phyloP scores from a whole-genome alignment of 768 basidiomycete species.

The Lactifluus rugatus region DNA sequence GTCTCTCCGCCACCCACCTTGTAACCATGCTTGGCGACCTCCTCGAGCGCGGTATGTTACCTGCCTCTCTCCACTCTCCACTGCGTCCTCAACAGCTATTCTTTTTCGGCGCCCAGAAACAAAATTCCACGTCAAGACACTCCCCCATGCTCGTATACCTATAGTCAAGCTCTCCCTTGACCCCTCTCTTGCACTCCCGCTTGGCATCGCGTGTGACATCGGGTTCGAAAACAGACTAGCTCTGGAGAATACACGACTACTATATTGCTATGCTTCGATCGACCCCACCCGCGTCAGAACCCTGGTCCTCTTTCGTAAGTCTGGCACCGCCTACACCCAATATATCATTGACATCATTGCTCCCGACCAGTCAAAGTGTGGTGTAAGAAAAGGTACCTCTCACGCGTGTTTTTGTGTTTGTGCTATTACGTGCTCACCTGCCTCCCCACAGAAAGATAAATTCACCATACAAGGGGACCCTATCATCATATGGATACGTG shows the following conservation, averaged over 20 bases:
- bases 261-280: constrained; percentile 96
- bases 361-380: constrained; percentile 81
- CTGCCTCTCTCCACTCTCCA: constrained; percentile 1
- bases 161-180: constrained; percentile 95
- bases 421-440: not conserved
- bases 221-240: constrained; percentile 97
- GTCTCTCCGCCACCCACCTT: constrained; percentile 72
- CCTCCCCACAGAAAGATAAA: constrained; percentile 74
- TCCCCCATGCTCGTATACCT: constrained; percentile 95
- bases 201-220: constrained; percentile 95
- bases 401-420: constrained; percentile 15
- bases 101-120: constrained; percentile 50
- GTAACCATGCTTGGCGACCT: constrained; percentile 91
- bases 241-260: constrained; percentile 89
- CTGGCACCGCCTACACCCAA: constrained; percentile 16
- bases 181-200: constrained; percentile 69
- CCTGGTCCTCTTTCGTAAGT: constrained; percentile 92
- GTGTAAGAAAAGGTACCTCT: constrained; percentile 77
- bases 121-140: constrained; percentile 90
- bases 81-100: not conserved
- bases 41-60: constrained; percentile 72
- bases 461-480: constrained; percentile 92
- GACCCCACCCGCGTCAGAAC: constrained; percentile 91
- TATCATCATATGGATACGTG: constrained; percentile 96
- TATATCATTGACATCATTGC: not conserved